Percentiles rank a stretch among this genome's conserved stretches.
These are phyloP conservation scores for Boeremia lycopersici DNA, from an alignment of 2,329 filamentous ascomycete genomes.

Conservation along the genomic window DNA sequence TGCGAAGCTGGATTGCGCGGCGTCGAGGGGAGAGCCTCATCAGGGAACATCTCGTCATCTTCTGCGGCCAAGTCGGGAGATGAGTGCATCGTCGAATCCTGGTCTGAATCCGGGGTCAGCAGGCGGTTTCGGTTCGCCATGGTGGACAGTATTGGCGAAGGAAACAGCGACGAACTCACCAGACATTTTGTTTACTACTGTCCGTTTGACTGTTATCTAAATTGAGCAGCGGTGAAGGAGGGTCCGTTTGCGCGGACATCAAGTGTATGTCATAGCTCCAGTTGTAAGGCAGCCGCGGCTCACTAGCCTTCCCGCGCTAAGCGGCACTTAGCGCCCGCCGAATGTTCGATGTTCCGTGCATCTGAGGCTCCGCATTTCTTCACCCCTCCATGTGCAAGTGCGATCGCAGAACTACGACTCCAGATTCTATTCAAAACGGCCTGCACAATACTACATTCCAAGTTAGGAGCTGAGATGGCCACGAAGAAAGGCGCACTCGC, in stretches of 20 bases:
- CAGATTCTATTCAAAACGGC: background rate
- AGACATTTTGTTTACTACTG: slow-evolving; percentile 2
- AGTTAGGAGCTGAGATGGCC: slow-evolving; percentile 25
- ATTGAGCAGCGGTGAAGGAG: slow-evolving; percentile 3
- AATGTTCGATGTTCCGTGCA: slow-evolving; percentile 14
- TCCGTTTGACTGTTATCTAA: background rate
- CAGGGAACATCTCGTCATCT: slow-evolving; percentile 53
- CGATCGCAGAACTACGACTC: background rate
- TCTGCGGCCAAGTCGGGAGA: slow-evolving; percentile 41
- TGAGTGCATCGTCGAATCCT: slow-evolving; percentile 63
- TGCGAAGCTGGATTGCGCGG: slow-evolving; percentile 45
- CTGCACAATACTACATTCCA: background rate
- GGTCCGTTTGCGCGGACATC: background rate
- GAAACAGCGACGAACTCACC: background rate
- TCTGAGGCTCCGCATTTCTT: slow-evolving; percentile 18
- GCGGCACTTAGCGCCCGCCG: slow-evolving; percentile 16
- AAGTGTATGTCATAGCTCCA: slow-evolving; percentile 17
- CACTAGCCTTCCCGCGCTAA: slow-evolving; percentile 17
- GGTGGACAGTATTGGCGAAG: background rate
- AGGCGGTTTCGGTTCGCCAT: slow-evolving; percentile 22
- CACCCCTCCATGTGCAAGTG: slow-evolving; percentile 11
- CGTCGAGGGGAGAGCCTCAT: slow-evolving; percentile 51
- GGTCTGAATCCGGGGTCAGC: slow-evolving; percentile 47
- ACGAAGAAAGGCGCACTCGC: slow-evolving; percentile 53
- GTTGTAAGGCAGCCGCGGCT: slow-evolving; percentile 12